Base-by-base conservation (phyloP, 148 eudicot species). In the Linanthus parryae region DNA sequence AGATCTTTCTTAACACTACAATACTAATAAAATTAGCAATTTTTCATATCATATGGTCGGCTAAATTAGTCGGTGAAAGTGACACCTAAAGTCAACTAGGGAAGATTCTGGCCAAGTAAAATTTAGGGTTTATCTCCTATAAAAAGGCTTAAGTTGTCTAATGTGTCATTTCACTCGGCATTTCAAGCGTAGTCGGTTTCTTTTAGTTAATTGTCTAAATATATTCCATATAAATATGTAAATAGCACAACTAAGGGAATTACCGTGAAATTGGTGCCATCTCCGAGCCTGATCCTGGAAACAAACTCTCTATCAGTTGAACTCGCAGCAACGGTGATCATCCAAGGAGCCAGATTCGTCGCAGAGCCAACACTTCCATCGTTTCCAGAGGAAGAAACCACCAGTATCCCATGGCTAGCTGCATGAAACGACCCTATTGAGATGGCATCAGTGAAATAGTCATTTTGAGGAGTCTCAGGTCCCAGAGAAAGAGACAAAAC, bases 331-430 rank as follows among this genome's bases (percentile, higher is more conserved):
- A 76, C 81, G 5, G 81, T 76, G 44, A 76, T 65, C 48, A 76
- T 61, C 81, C 81, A 76, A 1, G 81, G 77, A 65, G 81, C 81
- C 43, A 76, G 62, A 47, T 76, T 76, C 27, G 77, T 72, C 1
- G 77, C 77, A 38, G 74, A 68, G 23, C 77, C 81, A 14, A 36
- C 29, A n/a, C 0, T 54, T 30, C 81, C 77, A 53, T 48, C 77
- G 20, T 72, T 76, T 50, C 77, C 81, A 54, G 45, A 71, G 0
- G 81, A 76, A 39, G 77, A 61, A 45, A 76, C 72, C 30, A 76
- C 81, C 5, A 48, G 35, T 20, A 76, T 59, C 26, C 81, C 81
- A 44, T 15, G 73, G 56, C 66, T 61, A 49, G 61, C 66, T n/a
- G 81, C 81, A 34, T 76, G 81, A 51, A 59, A 76, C 7, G 81